A percentile compares a stretch with the other conserved stretches of the same genome.
phyloP scores from a whole-genome alignment of 805 yeast species.

The Lachancea meyersii region DNA sequence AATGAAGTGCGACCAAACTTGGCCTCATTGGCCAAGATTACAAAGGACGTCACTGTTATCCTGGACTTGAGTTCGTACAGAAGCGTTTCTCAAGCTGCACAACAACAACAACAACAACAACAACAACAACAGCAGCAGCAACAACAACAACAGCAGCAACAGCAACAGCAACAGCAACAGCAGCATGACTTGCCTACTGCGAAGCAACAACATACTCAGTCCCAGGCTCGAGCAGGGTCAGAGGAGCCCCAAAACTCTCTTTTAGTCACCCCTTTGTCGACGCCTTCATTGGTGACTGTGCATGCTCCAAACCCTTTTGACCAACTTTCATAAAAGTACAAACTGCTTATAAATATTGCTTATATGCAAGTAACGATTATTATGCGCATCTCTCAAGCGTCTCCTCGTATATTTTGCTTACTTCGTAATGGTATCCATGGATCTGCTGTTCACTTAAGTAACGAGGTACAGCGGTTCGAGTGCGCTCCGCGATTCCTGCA shows the following conservation, averaged over 20 bases:
- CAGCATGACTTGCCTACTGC: not conserved
- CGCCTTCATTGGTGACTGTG: constrained; percentile 12
- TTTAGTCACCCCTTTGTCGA: constrained; percentile 12
- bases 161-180: not conserved
- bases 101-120: constrained; percentile 6
- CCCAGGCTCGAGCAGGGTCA: not conserved
- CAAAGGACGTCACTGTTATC: constrained; percentile 87
- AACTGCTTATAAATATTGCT: not conserved
- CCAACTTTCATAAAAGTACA: constrained; percentile 5
- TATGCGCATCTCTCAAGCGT: constrained; percentile 36
- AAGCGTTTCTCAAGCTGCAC: constrained; percentile 18
- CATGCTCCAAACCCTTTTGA: constrained; percentile 13
- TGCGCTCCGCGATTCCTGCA: constrained; percentile 46
- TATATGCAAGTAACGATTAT: not conserved
- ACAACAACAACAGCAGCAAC: constrained; percentile 7
- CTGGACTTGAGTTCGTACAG: constrained; percentile 60
- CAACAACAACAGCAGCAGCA: not conserved
- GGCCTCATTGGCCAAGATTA: constrained; percentile 76
- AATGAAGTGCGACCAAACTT: constrained; percentile 75
- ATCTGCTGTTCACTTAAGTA: constrained; percentile 31
- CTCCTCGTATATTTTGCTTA: constrained; percentile 40
- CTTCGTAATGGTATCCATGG: constrained; percentile 41
- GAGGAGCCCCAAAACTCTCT: constrained; percentile 4
- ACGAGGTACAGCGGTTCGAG: constrained; percentile 39
- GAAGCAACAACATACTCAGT: constrained; percentile 4